These are phyloP conservation scores for Fomitopsis pulvina DNA, from an alignment of 768 basidiomycete genomes.

Conservation along the genomic window DNA sequence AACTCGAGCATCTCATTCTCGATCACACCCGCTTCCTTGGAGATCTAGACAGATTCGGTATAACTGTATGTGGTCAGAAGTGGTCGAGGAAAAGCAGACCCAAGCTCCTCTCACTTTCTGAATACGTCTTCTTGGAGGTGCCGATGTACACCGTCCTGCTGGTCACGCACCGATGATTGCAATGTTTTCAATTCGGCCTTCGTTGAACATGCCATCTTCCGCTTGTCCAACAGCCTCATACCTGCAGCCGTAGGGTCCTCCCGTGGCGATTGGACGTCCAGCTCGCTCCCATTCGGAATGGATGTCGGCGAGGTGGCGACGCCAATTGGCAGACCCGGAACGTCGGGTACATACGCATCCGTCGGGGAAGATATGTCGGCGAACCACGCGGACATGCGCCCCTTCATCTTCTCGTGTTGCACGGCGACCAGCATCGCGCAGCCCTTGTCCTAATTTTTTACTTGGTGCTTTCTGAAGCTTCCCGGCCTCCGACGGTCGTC, in stretches of 20 bases:
- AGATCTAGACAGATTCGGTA: constrained; percentile 92
- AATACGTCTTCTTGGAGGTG: constrained; percentile 91
- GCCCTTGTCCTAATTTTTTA: constrained; percentile 8
- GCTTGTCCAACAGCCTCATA: constrained; percentile 62
- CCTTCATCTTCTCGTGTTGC: constrained; percentile 87
- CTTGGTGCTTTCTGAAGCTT: constrained; percentile 11
- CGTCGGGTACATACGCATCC: constrained; percentile 44
- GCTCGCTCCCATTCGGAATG: neutral
- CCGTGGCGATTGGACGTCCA: constrained; percentile 35
- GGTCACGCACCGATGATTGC: constrained; percentile 65
- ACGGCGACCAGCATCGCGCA: constrained; percentile 28
- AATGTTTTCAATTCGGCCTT: constrained; percentile 73
- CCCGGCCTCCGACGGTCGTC: constrained; percentile 18
- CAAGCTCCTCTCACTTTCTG: constrained; percentile 62
- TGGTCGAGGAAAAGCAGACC: neutral
- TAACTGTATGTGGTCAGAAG: constrained; percentile 49
- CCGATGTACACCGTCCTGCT: constrained; percentile 65
- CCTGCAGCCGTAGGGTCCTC: constrained; percentile 61
- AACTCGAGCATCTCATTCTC: constrained; percentile 98
- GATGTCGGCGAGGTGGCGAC: constrained; percentile 23
- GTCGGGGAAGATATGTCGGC: constrained; percentile 77
- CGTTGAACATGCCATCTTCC: constrained; percentile 85
- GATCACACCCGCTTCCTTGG: constrained; percentile 92
- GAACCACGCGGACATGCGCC: constrained; percentile 93
- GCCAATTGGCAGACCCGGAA: constrained; percentile 50